phyloP scores from a whole-genome alignment of 2,329 filamentous ascomycete genomes.

The Metarhizium anisopliae region DNA sequence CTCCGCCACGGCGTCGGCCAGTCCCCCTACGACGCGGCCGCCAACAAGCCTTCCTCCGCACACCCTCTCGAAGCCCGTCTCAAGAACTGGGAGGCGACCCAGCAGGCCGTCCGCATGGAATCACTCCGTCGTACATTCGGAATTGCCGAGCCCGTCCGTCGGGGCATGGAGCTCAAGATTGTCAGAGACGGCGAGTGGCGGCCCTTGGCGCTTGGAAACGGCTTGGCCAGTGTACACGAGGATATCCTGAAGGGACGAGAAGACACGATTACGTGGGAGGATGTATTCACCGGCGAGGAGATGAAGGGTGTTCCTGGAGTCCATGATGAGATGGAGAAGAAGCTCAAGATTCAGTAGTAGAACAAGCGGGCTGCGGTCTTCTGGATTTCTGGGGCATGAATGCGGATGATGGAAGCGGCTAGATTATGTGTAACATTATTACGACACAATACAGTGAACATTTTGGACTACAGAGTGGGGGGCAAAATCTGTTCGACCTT shows the following conservation, averaged over 20 bases:
- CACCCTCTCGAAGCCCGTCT: slow-evolving; percentile 93
- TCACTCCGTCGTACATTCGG: slow-evolving; percentile 79
- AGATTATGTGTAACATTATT: slow-evolving; percentile 1
- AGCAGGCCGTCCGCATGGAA: slow-evolving; percentile 83
- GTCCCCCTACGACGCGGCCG: slow-evolving; percentile 38
- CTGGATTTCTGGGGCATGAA: neutral
- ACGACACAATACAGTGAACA: neutral
- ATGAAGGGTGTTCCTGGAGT: slow-evolving; percentile 61
- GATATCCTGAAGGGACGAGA: slow-evolving; percentile 81
- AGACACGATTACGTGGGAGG: slow-evolving; percentile 78
- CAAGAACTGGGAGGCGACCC: slow-evolving; percentile 80
- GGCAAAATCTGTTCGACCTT: neutral
- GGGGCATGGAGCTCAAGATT: slow-evolving; percentile 93
- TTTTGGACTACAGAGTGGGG: neutral
- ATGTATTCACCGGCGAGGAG: slow-evolving; percentile 78
- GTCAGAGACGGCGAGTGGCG: slow-evolving; percentile 71
- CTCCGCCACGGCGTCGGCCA: slow-evolving; percentile 75
- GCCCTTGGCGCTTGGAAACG: slow-evolving; percentile 57
- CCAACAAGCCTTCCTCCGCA: slow-evolving; percentile 42
- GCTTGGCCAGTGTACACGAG: slow-evolving; percentile 64
- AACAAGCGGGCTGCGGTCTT: neutral
- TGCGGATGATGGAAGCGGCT: neutral
- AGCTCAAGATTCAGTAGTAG: slow-evolving; percentile 59
- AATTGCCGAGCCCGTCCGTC: slow-evolving; percentile 82
- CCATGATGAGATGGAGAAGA: slow-evolving; percentile 90